Base-by-base conservation (phyloP, 371 early-diverging fungal genomes). In the Zychaea mexicana region DNA sequence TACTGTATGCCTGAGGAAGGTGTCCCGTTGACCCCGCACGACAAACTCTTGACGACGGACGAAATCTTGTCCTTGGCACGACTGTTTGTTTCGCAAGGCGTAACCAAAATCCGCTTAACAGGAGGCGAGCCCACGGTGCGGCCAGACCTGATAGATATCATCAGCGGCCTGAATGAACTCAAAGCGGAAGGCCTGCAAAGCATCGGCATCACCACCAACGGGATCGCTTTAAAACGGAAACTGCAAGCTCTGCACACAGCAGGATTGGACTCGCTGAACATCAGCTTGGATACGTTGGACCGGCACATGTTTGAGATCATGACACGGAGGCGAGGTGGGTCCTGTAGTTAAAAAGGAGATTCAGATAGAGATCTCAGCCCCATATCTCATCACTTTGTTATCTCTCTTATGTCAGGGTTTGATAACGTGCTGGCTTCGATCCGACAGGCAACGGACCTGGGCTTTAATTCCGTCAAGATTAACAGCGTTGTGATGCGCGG, bases 1-100 rank as follows among this genome's bases (percentile, higher is more conserved):
- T 97, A 97, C 76, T 97, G 98, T 74, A 97, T 97, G 98, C 97
- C 96, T 6, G 94, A 86, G 38, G 94, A 94, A 62, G 98, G 98
- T 6, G 85, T 96, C 0, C 83, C 85, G 5, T 77, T 97, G 8
- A 88, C 94, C 0, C 92, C 95, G 0, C 70, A 73, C 22, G 74
- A 83, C 21, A 66, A 90, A 33, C 75, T 97, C 26, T 71, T 97
- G 60, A 87, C 88, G 7, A 88, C 90, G 2, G 77, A 81, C 12
- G 98, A 97, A 74, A 95, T 96, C 24, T 68, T 94, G 26, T 79
- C 83, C 2, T 66, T 97, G 0, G 94, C 96, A 0, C 72, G 79
- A 22, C 56, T 96, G 27, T 96, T 97, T 81, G 96, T 97, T 5
- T 57, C 68, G 5, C 88, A 93, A 67, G 96, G 97, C 3, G 94